These are phyloP conservation scores for Ceratobasidium sp. DNA, from an alignment of 1,284 basidiomycete genomes.

Conservation along the genomic window DNA sequence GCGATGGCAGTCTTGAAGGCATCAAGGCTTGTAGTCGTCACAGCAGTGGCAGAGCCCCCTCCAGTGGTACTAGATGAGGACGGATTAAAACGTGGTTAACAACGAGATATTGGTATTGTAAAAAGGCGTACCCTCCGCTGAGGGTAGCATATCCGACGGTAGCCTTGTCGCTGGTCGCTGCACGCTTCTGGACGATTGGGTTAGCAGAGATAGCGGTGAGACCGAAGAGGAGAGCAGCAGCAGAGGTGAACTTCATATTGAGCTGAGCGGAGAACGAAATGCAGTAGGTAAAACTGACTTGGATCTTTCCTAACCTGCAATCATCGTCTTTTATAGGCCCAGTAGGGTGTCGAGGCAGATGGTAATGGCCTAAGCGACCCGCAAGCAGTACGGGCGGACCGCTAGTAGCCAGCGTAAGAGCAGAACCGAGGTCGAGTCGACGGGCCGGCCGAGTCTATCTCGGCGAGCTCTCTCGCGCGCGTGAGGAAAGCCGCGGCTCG, in stretches of 20 bases:
- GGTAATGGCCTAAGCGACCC: neutral
- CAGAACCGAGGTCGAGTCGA: neutral
- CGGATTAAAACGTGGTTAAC: neutral
- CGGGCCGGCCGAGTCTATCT: neutral
- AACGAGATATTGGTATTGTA: neutral
- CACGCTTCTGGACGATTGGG: no score
- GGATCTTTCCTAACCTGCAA: neutral
- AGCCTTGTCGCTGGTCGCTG: no score
- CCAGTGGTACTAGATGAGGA: neutral
- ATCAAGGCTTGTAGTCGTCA: neutral
- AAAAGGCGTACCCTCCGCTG: no score
- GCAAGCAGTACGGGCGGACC: neutral
- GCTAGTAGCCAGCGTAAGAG: neutral
- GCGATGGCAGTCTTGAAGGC: conserved; percentile 15
- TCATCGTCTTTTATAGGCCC: neutral
- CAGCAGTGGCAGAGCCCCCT: no score
- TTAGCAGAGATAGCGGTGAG: neutral
- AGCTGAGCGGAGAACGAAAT: neutral
- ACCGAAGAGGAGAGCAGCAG: neutral
- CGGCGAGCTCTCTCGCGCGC: neutral
- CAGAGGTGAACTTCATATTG: conserved; percentile 4
- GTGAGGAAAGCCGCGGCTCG: neutral
- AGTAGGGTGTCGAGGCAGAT: neutral
- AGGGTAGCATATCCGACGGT: no score
- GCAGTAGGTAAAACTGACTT: neutral